These are phyloP conservation scores for Arthrinium puccinioides DNA, from an alignment of 2,329 filamentous ascomycete species.

Conservation along the genomic window DNA sequence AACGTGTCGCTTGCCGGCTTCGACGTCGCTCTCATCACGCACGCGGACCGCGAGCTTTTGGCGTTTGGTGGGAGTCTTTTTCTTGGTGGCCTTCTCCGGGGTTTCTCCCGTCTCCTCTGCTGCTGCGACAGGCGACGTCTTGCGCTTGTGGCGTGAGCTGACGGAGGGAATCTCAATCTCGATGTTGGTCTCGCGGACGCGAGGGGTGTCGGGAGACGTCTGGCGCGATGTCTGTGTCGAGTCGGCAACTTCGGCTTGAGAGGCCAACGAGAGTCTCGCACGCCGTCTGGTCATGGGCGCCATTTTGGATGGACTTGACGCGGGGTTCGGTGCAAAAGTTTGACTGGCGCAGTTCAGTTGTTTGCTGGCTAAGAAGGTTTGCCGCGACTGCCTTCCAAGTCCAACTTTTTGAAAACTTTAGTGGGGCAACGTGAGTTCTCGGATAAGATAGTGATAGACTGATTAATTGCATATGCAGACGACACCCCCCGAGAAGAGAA, in stretches of 20 bases:
- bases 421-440: not conserved
- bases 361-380: no score
- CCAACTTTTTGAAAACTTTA: constrained; percentile 3
- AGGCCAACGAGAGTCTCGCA: constrained; percentile 7
- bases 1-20: constrained; percentile 6
- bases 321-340: not conserved
- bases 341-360: not conserved
- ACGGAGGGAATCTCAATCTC: not conserved
- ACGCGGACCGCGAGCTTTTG: constrained; percentile 17
- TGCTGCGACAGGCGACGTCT: not conserved
- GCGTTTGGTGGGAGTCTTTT: constrained; percentile 9
- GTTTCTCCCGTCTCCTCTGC: not conserved
- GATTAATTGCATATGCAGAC: constrained; percentile 1
- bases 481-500: no score
- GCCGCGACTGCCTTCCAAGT: not conserved
- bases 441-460: constrained; percentile 1
- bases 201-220: constrained; percentile 1
- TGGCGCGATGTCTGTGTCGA: not conserved
- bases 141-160: not conserved
- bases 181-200: not conserved
- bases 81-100: not conserved
- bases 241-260: not conserved
- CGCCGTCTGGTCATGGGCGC: constrained; percentile 18
- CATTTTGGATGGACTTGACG: constrained; percentile 10
- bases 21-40: constrained; percentile 5